Conservation (phyloP, 768 basidiomycete species). For the Lactifluus piperatus region DNA sequence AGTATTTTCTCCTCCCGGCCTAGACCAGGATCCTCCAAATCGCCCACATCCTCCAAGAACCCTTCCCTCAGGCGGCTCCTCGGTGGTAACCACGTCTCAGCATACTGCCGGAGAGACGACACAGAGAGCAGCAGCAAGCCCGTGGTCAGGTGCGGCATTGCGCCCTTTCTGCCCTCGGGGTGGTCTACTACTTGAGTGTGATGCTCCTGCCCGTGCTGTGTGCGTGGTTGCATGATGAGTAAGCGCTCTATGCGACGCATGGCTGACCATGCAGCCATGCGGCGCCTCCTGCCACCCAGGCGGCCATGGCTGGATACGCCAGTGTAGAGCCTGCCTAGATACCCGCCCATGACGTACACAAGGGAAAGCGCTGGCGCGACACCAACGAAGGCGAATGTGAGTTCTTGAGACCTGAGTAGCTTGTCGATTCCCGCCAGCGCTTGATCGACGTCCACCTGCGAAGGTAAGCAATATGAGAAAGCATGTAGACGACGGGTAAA, state of each 20-base stretch:
- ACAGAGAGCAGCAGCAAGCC: slow-evolving; percentile 70
- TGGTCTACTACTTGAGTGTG: slow-evolving; percentile 1
- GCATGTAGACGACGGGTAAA: not conserved
- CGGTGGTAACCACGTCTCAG: slow-evolving; percentile 44
- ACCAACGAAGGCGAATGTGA: slow-evolving; percentile 95
- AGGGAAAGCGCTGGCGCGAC: slow-evolving; percentile 84
- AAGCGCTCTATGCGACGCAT: slow-evolving; percentile 74
- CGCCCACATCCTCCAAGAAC: slow-evolving; percentile 78
- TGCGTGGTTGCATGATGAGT: slow-evolving; percentile 41
- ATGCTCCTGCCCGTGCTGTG: slow-evolving; percentile 16
- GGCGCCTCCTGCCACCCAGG: slow-evolving; percentile 49
- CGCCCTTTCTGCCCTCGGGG: slow-evolving; percentile 21
- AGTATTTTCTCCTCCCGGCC: slow-evolving; percentile 62
- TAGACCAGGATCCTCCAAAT: slow-evolving; percentile 69
- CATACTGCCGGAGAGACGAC: slow-evolving; percentile 57
- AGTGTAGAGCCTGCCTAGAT: slow-evolving; percentile 40
- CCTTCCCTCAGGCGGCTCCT: slow-evolving; percentile 59
- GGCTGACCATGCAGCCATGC: slow-evolving; percentile 56
- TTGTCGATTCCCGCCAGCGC: slow-evolving; percentile 88
- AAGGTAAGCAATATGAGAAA: not conserved
- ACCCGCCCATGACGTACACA: slow-evolving; percentile 58
- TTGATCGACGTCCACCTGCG: slow-evolving; percentile 85
- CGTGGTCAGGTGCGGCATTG: slow-evolving; percentile 49
- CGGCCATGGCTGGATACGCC: slow-evolving; percentile 40
- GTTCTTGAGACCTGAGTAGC: slow-evolving; percentile 85